Percentiles rank a stretch among this genome's conserved stretches.
phyloP scores from a whole-genome alignment of 1,139 yeast species.

The Protomyces macrosporus region DNA sequence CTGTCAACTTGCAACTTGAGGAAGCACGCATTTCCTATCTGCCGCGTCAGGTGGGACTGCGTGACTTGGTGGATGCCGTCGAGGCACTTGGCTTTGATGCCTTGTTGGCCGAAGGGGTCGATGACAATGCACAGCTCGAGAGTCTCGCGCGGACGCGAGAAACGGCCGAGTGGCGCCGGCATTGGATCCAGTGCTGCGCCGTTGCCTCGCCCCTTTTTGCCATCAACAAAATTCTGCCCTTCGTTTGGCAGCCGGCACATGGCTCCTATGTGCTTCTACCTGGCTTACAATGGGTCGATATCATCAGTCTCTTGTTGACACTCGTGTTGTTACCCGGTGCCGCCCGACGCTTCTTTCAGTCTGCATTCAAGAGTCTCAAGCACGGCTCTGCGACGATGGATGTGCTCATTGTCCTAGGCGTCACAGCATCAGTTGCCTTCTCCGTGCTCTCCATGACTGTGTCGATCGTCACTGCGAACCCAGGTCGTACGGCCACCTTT shows the following conservation, averaged over 20 bases:
- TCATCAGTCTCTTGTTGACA: constrained; percentile 59
- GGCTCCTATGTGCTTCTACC: constrained; percentile 30
- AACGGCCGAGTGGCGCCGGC: constrained; percentile 60
- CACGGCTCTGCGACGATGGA: constrained; percentile 93
- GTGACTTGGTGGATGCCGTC: constrained; percentile 55
- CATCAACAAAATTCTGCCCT: constrained; percentile 47
- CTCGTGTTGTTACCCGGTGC: constrained; percentile 64
- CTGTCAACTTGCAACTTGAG: constrained; percentile 70
- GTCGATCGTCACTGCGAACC: constrained; percentile 42
- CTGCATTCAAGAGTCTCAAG: constrained; percentile 59
- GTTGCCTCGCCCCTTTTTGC: constrained; percentile 63
- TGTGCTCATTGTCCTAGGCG: constrained; percentile 76
- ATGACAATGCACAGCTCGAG: constrained; percentile 59
- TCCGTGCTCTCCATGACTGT: constrained; percentile 57
- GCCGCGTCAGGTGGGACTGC: constrained; percentile 37
- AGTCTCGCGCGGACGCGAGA: constrained; percentile 66
- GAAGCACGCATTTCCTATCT: constrained; percentile 56
- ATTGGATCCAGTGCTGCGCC: constrained; percentile 49
- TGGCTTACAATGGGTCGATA: constrained; percentile 44
- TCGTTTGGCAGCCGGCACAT: constrained; percentile 30
- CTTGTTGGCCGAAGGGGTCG: constrained; percentile 43
- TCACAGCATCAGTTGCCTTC: constrained; percentile 69
- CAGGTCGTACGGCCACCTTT: constrained; percentile 58
- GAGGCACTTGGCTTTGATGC: constrained; percentile 51
- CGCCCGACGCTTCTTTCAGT: constrained; percentile 59